Conservation (phyloP, 768 basidiomycete genomes). For the Galerina marginata region DNA sequence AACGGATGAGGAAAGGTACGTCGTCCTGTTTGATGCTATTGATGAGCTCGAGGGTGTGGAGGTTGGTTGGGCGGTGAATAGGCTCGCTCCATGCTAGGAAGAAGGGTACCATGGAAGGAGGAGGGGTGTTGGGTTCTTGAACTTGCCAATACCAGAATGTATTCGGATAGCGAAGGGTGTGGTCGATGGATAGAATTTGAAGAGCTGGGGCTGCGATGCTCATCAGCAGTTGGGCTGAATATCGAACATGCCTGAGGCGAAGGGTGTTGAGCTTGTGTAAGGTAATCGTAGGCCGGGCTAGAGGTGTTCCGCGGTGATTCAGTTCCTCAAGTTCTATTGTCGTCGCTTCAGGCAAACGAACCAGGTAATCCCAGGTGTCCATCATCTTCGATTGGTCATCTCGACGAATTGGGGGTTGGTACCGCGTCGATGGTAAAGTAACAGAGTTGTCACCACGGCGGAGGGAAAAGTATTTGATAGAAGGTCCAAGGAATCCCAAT, state of each 20-base stretch:
- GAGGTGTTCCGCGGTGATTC: not conserved
- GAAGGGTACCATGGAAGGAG: constrained; percentile 18
- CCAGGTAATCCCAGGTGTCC: constrained; percentile 12
- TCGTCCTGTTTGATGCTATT: constrained; percentile 26
- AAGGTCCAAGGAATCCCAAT: constrained; percentile 28
- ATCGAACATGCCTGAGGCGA: too few species aligned
- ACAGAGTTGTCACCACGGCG: not conserved
- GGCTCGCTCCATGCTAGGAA: constrained; percentile 35
- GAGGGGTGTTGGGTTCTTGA: not conserved
- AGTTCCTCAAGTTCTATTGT: constrained; percentile 22
- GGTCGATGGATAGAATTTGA: too few species aligned
- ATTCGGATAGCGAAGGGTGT: constrained; percentile 5
- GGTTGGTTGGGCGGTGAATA: constrained; percentile 20
- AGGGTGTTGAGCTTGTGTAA: too few species aligned
- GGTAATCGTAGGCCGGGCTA: too few species aligned
- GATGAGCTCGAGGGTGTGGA: constrained; percentile 34
- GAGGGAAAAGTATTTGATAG: constrained; percentile 29
- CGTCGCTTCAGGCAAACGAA: constrained; percentile 21
- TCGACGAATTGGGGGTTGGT: not conserved
- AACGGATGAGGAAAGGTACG: constrained; percentile 32
- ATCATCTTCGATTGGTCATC: constrained; percentile 10
- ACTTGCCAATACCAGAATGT: constrained; percentile 24
- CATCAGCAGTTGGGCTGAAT: too few species aligned
- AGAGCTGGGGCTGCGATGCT: too few species aligned
- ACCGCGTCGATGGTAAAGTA: not conserved